Evolutionary conservation across 1,284 basidiomycete genomes (phyloP).

Genomic region (Malassezia arunalokei): DNA sequence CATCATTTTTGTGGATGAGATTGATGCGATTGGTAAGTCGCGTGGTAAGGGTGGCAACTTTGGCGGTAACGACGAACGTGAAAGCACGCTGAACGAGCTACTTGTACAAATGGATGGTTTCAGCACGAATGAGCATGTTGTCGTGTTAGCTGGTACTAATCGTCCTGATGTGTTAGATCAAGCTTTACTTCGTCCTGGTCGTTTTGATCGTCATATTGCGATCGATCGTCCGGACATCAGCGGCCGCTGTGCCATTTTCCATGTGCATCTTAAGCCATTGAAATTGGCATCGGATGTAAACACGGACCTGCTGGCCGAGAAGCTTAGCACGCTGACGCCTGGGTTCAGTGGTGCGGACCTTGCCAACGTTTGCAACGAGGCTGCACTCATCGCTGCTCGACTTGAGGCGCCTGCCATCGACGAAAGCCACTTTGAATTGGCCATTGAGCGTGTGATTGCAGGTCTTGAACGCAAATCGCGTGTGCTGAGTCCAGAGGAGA

Average conservation of each 20-base stretch:
- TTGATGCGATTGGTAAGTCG: slow-evolving; percentile 90
- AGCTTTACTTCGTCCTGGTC: slow-evolving; percentile 87
- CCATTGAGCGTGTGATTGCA: slow-evolving; percentile 94
- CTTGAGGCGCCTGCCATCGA: slow-evolving; percentile 65
- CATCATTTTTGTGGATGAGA: slow-evolving; percentile 58
- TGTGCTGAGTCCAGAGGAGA: slow-evolving; percentile 85
- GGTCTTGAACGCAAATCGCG: slow-evolving; percentile 91
- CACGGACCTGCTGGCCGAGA: slow-evolving; percentile 51
- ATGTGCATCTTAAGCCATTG: slow-evolving; percentile 79
- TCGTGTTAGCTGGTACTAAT: slow-evolving; percentile 93
- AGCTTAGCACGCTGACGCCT: slow-evolving; percentile 86
- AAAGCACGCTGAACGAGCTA: slow-evolving; percentile 93
- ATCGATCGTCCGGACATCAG: slow-evolving; percentile 90
- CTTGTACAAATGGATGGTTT: slow-evolving; percentile 99
- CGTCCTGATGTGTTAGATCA: slow-evolving; percentile 88
- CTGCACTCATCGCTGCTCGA: slow-evolving; percentile 85
- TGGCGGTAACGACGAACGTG: slow-evolving; percentile 94
- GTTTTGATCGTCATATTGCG: slow-evolving; percentile 91
- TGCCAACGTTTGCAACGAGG: slow-evolving; percentile 97
- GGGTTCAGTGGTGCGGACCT: slow-evolving; percentile 98
- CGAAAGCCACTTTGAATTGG: slow-evolving; percentile 83
- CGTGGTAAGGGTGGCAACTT: slow-evolving; percentile 76
- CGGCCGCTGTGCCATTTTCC: slow-evolving; percentile 84
- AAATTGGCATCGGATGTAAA: slow-evolving; percentile 44
- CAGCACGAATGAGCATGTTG: slow-evolving; percentile 85